These are phyloP conservation scores for Gautieria morchelliformis DNA, from an alignment of 768 basidiomycete species.

Conservation along the genomic window DNA sequence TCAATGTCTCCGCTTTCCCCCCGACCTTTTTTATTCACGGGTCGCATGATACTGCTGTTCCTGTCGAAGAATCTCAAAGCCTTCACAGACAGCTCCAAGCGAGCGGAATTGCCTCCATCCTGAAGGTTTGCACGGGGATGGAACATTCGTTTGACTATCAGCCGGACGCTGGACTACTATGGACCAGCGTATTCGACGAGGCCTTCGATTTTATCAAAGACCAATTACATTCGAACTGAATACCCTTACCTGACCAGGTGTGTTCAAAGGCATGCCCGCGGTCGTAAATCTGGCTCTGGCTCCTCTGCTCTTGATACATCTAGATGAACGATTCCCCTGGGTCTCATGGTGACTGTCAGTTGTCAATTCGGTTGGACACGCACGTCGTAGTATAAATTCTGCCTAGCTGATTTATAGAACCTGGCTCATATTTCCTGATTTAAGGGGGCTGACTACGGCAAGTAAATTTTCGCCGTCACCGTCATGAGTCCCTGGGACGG, in stretches of 20 bases:
- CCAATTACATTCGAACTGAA: background rate
- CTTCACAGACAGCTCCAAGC: slow-evolving; percentile 25
- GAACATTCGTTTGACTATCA: slow-evolving; percentile 53
- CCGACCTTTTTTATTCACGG: slow-evolving; percentile 41
- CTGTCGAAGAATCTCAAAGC: slow-evolving; percentile 29
- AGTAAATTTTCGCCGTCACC: too few species aligned
- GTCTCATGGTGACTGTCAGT: too few species aligned
- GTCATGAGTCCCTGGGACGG: too few species aligned
- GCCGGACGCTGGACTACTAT: slow-evolving; percentile 31
- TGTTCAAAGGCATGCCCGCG: background rate
- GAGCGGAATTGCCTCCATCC: slow-evolving; percentile 26
- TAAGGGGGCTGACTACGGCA: too few species aligned
- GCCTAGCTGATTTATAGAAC: too few species aligned
- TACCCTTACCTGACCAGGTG: background rate
- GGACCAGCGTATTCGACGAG: slow-evolving; percentile 29
- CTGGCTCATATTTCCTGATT: too few species aligned
- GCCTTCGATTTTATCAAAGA: slow-evolving; percentile 17
- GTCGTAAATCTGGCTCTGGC: background rate
- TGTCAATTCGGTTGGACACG: too few species aligned
- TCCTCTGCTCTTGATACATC: background rate
- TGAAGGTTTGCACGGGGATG: slow-evolving; percentile 31
- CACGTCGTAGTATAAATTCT: too few species aligned
- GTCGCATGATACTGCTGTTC: slow-evolving; percentile 37
- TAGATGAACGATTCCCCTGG: background rate
- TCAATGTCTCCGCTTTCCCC: slow-evolving; percentile 33